Evolutionary conservation across 169 alveolate genomes (phyloP), one percentile per base, ranked within the genome.

Genomic region (Plasmodium gaboni): DNA sequence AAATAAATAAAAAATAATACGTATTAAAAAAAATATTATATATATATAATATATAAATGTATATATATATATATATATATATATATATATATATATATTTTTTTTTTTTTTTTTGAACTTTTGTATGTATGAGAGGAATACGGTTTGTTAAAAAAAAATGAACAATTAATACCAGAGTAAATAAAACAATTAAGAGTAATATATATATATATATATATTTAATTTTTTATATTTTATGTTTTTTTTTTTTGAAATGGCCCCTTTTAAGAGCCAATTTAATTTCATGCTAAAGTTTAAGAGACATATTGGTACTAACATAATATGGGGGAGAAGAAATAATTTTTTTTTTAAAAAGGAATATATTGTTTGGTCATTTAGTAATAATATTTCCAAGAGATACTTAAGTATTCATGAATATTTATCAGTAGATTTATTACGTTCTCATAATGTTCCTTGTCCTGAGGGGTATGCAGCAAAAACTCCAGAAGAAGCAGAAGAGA

Each of bases 401-500:
- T 60, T 94, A 61, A 93, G 94, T 44, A 87, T 95, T n/a, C 93
- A 93, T 38, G 97, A 95, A 59, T 92, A 85, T 74, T 88, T 86
- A 24, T 94, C 97, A 28, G 76, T 95, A 93, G 80, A 65, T 28
- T 28, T 95, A 44, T 86, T 94, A 17, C 93, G 92, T 53, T 60
- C 64, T 6, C 83, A 94, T 95, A 93, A 87, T 17, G 87, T 95
- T 0, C 93, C 94, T 15, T 94, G 93, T 61, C 96, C 97, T 8
- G 80, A 74, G 88, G 86, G 92, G 61, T 87, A 24, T 51, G 80
- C 90, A 28, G 97, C 97, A 13, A 70, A 86, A 38, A 87, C 95
- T 0, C 94, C 95, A 19, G 93, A 67, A 63, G 97, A 95, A 67
- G 97, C 96, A 13, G 94, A 93, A 65, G 93, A 74, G 22, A 93